Base-by-base conservation (phyloP, 331 rosid species). In the Pyracantha coccinea region DNA sequence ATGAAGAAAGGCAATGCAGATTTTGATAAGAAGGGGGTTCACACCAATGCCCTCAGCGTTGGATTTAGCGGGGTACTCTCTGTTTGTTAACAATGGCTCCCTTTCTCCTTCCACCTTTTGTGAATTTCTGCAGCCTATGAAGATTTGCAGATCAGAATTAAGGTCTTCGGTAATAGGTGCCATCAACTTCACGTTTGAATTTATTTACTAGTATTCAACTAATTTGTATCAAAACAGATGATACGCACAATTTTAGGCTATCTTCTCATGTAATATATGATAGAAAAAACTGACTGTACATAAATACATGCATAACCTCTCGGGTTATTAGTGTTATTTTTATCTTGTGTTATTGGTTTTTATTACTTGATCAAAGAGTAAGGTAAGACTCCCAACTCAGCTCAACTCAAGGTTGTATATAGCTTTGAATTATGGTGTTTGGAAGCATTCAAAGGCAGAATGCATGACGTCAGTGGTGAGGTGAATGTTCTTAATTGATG, bases 1-100 rank as follows among this genome's bases (percentile, higher is more conserved):
- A 86, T 86, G 90, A 85, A 81, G 65, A 83, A 75, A 53, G 87
- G 85, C 35, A 81, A 86, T 78, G 78, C 75, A 52, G 83, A 81
- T 45, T 76, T 86, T 71, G 90, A 81, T 23, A 78, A 55, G 82
- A 83, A 78, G 55, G 84, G 71, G 55, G 74, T 57, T 17, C 83
- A 80, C 16, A 73, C 70, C 76, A 81, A 64, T 68, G 78, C 80
- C 61, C 78, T 83, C 60, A 79, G 82, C 80, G 66, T 86, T 69
- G 85, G 87, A 59, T 86, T 86, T 78, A 83, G 86, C 69, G 87
- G 83, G 82, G 82, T 78, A 50, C 66, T 81, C 28, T 72, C 85
- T 65, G 86, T 86, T 41, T 83, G 80, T 66, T 83, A 78, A 80
- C 54, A 72, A 29, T 5, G 21, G 57, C 17, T 53, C n/a, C 13